These are phyloP conservation scores for Linnemannia hyalina DNA, from an alignment of 192 early-diverging fungal genomes.

Conservation along the genomic window DNA sequence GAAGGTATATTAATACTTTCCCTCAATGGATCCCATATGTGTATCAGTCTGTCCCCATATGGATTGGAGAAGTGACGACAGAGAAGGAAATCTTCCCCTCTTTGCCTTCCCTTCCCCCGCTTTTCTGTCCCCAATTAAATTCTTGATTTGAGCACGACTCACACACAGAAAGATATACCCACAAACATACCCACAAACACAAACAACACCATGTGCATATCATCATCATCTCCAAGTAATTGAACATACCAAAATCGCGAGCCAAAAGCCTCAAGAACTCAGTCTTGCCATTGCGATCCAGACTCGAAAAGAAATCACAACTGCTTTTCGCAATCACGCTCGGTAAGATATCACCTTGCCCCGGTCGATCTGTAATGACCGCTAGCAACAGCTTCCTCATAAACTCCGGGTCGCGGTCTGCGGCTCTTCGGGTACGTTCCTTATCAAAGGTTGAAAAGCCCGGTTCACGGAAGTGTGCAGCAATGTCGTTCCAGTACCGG, in stretches of 20 bases:
- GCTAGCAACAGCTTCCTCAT: constrained; percentile 54
- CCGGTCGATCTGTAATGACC: constrained; percentile 63
- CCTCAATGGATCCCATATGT: background rate
- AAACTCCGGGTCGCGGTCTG: constrained; percentile 49
- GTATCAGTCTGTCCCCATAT: background rate
- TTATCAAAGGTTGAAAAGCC: constrained; percentile 52
- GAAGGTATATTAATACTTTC: background rate
- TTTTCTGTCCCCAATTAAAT: background rate
- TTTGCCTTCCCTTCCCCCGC: background rate
- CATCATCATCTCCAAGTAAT: background rate
- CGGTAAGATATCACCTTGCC: constrained; percentile 62
- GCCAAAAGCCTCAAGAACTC: constrained; percentile 65
- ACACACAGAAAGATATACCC: too few species aligned
- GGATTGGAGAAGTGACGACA: background rate
- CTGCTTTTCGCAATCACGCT: constrained; percentile 66
- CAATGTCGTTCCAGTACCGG: constrained; percentile 60
- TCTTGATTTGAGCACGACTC: background rate
- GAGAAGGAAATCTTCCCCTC: background rate
- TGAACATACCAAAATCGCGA: constrained; percentile 55
- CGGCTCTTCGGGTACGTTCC: constrained; percentile 23
- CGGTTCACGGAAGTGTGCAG: constrained; percentile 58
- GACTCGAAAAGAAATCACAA: constrained; percentile 68
- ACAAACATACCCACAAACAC: background rate
- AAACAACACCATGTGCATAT: background rate
- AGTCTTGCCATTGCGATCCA: constrained; percentile 61